Evolutionary conservation across 805 yeast species (phyloP).

Genomic region (Hanseniaspora meyeri): DNA sequence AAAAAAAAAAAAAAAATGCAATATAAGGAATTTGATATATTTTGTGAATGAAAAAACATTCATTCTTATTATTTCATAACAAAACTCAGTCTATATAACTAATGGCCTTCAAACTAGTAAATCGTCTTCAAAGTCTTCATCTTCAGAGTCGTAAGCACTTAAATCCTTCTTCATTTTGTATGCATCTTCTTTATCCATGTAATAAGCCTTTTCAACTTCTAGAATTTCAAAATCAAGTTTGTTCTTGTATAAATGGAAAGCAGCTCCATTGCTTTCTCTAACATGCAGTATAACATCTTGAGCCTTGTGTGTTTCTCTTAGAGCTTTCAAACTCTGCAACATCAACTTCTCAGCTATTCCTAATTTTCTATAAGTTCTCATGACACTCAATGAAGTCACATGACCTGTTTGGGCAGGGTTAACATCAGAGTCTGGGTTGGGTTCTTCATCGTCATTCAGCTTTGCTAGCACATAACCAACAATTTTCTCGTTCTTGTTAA

Average conservation of each 20-base stretch:
- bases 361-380: constrained; percentile 90
- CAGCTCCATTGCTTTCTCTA: constrained; percentile 85
- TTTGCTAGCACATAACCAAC: constrained; percentile 95
- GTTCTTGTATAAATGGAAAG: constrained; percentile 79
- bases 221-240: constrained; percentile 73
- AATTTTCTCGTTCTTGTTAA: constrained; percentile 57
- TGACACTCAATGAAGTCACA: constrained; percentile 83
- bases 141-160: constrained; percentile 42
- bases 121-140: constrained; percentile 39
- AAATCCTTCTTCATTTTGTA: constrained; percentile 78
- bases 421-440: constrained; percentile 43
- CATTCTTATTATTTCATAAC: constrained; percentile 7
- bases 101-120: constrained; percentile 16
- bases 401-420: constrained; percentile 62
- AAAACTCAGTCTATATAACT: not conserved
- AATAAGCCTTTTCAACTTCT: constrained; percentile 74
- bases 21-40: not conserved
- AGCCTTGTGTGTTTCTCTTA: constrained; percentile 72
- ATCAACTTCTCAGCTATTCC: constrained; percentile 87
- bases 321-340: constrained; percentile 69
- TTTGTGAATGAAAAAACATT: not conserved
- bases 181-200: constrained; percentile 96
- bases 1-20: too few species aligned
- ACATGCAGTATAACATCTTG: constrained; percentile 84
- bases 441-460: constrained; percentile 87